Evolutionary conservation across 2,329 filamentous ascomycete genomes (phyloP), one percentile per base, ranked within the genome.

Genomic region (Penicillium brasilianum): DNA sequence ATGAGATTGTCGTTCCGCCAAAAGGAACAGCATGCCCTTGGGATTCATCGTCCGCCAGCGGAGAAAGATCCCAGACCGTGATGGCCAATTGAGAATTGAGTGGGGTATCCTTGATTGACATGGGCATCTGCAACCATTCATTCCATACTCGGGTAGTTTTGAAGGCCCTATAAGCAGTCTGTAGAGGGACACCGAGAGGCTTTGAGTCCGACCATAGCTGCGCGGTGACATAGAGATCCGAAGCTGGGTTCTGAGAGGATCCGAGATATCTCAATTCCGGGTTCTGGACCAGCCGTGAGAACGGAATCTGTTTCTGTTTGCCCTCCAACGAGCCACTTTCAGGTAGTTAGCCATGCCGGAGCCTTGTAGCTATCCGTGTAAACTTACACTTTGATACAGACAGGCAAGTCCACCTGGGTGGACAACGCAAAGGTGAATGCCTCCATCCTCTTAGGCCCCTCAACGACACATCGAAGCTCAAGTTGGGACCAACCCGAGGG

Each of bases 161-260:
- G 75, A 99, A 98, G 8, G 92, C 82, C 73, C 93, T 97, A 80
- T 98, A 98, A 25, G 92, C 86, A 2, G 95, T 99, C 76, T 98
- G 94, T 11, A 96, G 86, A 0, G 93, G 91, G 1, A 98, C 91
- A 0, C 93, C 96, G 68, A 99, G 81, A 37, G 94, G 93, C 76
- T 99, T 99, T 30, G 93, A 97, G 71, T 96, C 93, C 13, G 93
- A 92, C 90, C 94, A 99, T 71, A 98, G 85, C 77, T 98, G 95
- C 9, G 90, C 90, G 0, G 93, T 97, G 52, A 96, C 89, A 73
- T 94, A 97, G 51, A 99, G 88, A 75, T 99, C 95, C 28, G 93
- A 97, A 74, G 90, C 82, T 0, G 89, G 82, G 76, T 91, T 93
- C 64, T 88, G 86, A 71, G 94, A 95, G 20, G 94, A 97, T 54